phyloP scores from a whole-genome alignment of 202 grass and related monocot genomes.

The Panicum hallii region DNA sequence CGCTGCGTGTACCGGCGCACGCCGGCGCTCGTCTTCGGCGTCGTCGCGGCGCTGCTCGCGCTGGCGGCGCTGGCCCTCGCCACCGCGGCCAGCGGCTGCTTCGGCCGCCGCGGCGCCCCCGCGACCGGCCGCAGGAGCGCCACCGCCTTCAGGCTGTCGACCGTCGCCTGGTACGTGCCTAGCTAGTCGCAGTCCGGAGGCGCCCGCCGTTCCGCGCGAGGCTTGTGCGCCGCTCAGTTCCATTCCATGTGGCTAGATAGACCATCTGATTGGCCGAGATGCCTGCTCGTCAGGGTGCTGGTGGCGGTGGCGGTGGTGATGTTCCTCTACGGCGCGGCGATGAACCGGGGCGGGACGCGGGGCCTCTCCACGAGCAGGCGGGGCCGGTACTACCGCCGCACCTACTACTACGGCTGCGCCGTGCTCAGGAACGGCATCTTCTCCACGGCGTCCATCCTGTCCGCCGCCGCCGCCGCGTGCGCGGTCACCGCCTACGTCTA shows the following conservation, averaged over 20 bases:
- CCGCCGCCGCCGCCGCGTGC: background rate
- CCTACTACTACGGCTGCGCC: slow-evolving; percentile 18
- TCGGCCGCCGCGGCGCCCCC: background rate
- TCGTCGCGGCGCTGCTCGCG: slow-evolving; percentile 24
- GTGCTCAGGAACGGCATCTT: slow-evolving; percentile 9
- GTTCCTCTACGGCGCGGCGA: slow-evolving; percentile 37
- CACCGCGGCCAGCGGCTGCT: slow-evolving; percentile 30
- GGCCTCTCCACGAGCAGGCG: background rate
- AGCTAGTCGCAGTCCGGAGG: too few species aligned
- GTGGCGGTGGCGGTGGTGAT: background rate
- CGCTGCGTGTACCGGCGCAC: slow-evolving; percentile 48
- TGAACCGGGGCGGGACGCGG: slow-evolving; percentile 5
- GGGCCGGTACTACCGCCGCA: background rate
- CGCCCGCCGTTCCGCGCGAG: too few species aligned
- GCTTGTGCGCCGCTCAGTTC: too few species aligned
- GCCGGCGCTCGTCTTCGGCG: slow-evolving; percentile 26
- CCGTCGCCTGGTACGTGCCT: slow-evolving; percentile 20
- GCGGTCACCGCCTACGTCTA: slow-evolving; percentile 26
- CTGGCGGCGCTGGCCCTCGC: slow-evolving; percentile 4
- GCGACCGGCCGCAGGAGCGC: background rate
- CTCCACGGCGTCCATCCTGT: background rate
- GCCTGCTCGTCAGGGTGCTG: slow-evolving; percentile 5
- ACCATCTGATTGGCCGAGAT: background rate
- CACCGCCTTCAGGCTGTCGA: background rate
- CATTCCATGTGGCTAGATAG: background rate